Evolutionary conservation across 2,329 filamentous ascomycete genomes (phyloP).

Genomic region (Ceratocystis cubensis): DNA sequence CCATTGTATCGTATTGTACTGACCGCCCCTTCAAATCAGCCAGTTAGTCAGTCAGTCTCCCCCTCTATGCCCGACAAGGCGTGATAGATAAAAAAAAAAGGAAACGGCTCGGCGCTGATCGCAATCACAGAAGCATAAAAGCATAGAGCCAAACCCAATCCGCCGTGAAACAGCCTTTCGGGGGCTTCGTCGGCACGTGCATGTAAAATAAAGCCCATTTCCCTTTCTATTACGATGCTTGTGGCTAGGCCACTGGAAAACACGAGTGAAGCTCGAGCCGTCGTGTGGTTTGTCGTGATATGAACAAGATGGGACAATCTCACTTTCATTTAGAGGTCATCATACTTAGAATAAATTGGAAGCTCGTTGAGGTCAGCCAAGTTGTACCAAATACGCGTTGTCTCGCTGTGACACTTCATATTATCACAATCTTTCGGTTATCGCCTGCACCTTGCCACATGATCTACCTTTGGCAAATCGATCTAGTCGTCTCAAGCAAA

Average conservation of each 20-base stretch:
- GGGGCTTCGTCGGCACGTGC: conserved; percentile 9
- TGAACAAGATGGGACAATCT: conserved; percentile 3
- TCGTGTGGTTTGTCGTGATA: background rate
- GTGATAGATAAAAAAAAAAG: no score
- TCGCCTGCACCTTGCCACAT: background rate
- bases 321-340: background rate
- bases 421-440: background rate
- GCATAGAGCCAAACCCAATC: background rate
- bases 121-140: background rate
- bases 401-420: background rate
- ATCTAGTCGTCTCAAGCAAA: background rate
- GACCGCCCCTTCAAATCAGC: background rate
- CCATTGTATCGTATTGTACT: background rate
- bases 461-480: background rate
- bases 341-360: background rate
- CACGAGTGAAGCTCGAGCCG: conserved; percentile 9
- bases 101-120: background rate
- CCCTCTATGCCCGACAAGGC: no score
- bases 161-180: background rate
- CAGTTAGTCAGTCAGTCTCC: background rate
- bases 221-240: background rate
- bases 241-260: background rate
- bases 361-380: background rate
- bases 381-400: background rate
- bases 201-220: background rate